Base-by-base conservation (phyloP, 768 basidiomycete species). In the Lactarius evosmus region DNA sequence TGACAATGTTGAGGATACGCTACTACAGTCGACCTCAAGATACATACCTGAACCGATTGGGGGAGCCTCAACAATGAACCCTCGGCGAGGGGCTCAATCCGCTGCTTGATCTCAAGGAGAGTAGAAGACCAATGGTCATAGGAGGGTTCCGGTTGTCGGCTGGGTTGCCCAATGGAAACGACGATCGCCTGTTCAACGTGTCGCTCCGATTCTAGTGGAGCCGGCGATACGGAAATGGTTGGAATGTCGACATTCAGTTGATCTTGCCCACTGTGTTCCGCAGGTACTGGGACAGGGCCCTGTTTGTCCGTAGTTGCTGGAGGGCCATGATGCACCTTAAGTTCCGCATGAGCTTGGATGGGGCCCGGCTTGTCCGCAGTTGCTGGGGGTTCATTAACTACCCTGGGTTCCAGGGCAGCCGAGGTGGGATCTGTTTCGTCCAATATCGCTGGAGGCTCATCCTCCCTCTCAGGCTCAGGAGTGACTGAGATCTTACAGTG, bases 61-160 rank as follows among this genome's bases (percentile, higher is more conserved):
- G 63, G 32, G 5, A 44, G 17, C 30, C 58, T 56, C 44, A 50
- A 29, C 8, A 64, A 22, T 30, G 27, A 50, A 12, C 22, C 63
- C 8, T 53, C 17, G 11, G 46, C 34, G 19, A 50, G 34, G 32
- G 49, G 63, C 19, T 60, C 36, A 25, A 60, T 25, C 2, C 27
- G 27, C 49, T 55, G 53, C 27, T 55, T 64, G 29, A 64, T 64
- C 46, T 60, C 63, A 6, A 29, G 27, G 17, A 64, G 36, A 19
- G 22, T n/a, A n/a, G 63, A 46, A 17, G 54, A 33, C 36, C 53
- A 40, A 40, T 16, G 34, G 30, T 27, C 51, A 4, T 12, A 52
- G 0, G 57, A 12, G 1, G 9, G 7, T 36, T 30, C 33, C 4
- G 36, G 11, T 22, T 12, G 49, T 49, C 9, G 36, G 14, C n/a